Percentiles rank a stretch among this genome's conserved stretches.
Evolutionary conservation across 768 basidiomycete genomes (phyloP).

Genomic region (Stropharia rugosoannulata): DNA sequence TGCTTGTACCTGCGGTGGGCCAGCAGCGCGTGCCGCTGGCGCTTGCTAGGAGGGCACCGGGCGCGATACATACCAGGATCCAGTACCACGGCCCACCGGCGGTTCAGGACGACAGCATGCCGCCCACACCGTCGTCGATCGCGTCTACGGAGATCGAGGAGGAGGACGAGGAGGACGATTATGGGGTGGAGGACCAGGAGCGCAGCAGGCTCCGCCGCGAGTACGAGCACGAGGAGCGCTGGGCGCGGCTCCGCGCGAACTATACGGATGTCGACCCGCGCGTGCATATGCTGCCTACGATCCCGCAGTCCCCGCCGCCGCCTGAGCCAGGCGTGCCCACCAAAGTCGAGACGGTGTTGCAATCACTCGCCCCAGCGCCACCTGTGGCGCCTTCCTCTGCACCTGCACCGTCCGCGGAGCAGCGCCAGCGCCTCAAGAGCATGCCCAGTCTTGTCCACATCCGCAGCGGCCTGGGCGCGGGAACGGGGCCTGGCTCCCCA

Average conservation of each 20-base stretch:
- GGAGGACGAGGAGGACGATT: constrained; percentile 4
- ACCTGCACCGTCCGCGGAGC: not conserved
- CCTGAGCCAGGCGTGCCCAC: not conserved
- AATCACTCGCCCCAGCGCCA: not conserved
- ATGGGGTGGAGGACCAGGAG: not conserved
- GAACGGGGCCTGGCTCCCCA: not conserved
- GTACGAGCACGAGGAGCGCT: constrained; percentile 7
- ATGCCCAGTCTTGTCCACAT: constrained; percentile 14
- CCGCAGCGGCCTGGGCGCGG: not conserved
- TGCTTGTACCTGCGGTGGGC: constrained; percentile 2
- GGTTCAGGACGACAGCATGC: constrained; percentile 1
- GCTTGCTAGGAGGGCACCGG: not conserved
- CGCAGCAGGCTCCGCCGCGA: not conserved
- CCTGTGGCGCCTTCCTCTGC: not conserved
- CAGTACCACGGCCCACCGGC: constrained; percentile 1
- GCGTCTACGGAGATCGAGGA: constrained; percentile 9
- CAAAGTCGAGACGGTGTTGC: no score
- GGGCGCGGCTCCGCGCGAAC: not conserved
- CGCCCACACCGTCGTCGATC: constrained; percentile 10
- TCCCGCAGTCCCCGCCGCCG: not conserved
- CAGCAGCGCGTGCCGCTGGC: not conserved
- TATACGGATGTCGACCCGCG: not conserved
- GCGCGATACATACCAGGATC: constrained; percentile 1
- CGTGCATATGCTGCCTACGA: not conserved
- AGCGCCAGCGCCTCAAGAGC: constrained; percentile 16